A percentile compares a stretch with the other conserved stretches of the same genome.
phyloP scores from a whole-genome alignment of 2,329 filamentous ascomycete genomes.

The Ophidiomyces ophidiicola region DNA sequence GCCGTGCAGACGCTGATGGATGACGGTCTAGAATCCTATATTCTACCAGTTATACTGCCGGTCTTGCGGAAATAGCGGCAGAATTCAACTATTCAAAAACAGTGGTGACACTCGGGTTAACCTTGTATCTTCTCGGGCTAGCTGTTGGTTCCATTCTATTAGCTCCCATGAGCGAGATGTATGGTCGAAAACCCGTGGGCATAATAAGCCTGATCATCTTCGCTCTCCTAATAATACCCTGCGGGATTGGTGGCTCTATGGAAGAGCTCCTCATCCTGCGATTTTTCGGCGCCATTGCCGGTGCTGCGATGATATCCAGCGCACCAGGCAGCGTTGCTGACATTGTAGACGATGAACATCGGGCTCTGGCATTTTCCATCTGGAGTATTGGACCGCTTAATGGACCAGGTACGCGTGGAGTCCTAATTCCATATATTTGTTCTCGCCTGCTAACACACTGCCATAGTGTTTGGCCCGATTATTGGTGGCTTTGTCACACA shows the following conservation, averaged over 20 bases:
- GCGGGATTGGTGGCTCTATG: slow-evolving; percentile 56
- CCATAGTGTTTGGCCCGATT: slow-evolving; percentile 46
- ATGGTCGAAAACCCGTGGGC: slow-evolving; percentile 48
- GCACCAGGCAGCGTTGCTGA: slow-evolving; percentile 73
- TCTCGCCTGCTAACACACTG: slow-evolving; percentile 6
- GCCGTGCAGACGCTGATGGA: not conserved
- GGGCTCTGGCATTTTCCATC: slow-evolving; percentile 69
- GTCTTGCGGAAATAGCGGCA: slow-evolving; percentile 53
- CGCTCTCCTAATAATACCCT: slow-evolving; percentile 57
- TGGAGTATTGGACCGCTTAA: slow-evolving; percentile 80
- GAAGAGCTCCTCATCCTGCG: slow-evolving; percentile 57
- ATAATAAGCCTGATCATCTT: slow-evolving; percentile 53
- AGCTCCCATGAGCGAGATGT: slow-evolving; percentile 50
- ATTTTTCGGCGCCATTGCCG: slow-evolving; percentile 62
- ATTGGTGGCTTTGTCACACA: slow-evolving; percentile 68
- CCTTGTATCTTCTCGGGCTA: slow-evolving; percentile 64
- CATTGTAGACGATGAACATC: slow-evolving; percentile 65
- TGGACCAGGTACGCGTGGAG: slow-evolving; percentile 40
- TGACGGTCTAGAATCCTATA: slow-evolving; percentile 46
- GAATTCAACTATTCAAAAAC: slow-evolving; percentile 51
- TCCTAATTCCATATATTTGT: not conserved
- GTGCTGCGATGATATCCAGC: slow-evolving; percentile 71
- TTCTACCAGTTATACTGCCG: slow-evolving; percentile 66
- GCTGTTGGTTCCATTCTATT: slow-evolving; percentile 59
- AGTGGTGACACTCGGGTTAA: slow-evolving; percentile 61